Evolutionary conservation across 2,329 filamentous ascomycete species (phyloP).

Genomic region (Paecilomyces formosus): DNA sequence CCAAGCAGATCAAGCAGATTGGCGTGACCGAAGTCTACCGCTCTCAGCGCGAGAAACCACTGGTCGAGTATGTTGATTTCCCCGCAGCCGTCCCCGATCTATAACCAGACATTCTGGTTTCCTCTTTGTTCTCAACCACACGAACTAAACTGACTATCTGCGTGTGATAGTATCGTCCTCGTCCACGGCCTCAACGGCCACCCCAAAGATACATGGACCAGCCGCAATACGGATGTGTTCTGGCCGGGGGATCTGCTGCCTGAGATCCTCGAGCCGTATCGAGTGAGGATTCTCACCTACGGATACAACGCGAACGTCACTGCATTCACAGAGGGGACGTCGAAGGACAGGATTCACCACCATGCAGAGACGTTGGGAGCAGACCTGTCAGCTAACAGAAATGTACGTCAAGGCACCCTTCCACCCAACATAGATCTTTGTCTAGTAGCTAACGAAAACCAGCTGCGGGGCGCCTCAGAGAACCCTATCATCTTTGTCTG

Average conservation of each 20-base stretch:
- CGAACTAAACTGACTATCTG: background rate
- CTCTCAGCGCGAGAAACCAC: slow-evolving; percentile 24
- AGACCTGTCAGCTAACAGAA: slow-evolving; percentile 56
- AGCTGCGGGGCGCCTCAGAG: slow-evolving; percentile 41
- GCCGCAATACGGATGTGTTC: slow-evolving; percentile 46
- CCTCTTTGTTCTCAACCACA: background rate
- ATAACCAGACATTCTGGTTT: background rate
- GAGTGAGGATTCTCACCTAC: slow-evolving; percentile 62
- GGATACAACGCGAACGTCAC: slow-evolving; percentile 64
- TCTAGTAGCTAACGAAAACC: background rate
- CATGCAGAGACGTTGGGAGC: slow-evolving; percentile 64
- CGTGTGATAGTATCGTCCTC: slow-evolving; percentile 48
- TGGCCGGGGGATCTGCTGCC: slow-evolving; percentile 66
- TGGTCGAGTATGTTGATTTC: slow-evolving; percentile 26
- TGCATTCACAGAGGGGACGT: slow-evolving; percentile 45
- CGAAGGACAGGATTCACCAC: slow-evolving; percentile 61
- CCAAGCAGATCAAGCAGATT: slow-evolving; percentile 23
- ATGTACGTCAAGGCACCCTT: slow-evolving; percentile 23
- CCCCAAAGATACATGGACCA: slow-evolving; percentile 56
- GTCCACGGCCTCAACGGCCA: slow-evolving; percentile 64
- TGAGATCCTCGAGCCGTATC: slow-evolving; percentile 46
- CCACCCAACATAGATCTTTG: background rate
- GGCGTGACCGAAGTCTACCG: slow-evolving; percentile 36
- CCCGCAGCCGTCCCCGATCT: background rate
- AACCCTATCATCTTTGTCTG: slow-evolving; percentile 70